Evolutionary conservation across 1,284 basidiomycete species (phyloP).

Genomic region (Ceraceosorus guamensis): DNA sequence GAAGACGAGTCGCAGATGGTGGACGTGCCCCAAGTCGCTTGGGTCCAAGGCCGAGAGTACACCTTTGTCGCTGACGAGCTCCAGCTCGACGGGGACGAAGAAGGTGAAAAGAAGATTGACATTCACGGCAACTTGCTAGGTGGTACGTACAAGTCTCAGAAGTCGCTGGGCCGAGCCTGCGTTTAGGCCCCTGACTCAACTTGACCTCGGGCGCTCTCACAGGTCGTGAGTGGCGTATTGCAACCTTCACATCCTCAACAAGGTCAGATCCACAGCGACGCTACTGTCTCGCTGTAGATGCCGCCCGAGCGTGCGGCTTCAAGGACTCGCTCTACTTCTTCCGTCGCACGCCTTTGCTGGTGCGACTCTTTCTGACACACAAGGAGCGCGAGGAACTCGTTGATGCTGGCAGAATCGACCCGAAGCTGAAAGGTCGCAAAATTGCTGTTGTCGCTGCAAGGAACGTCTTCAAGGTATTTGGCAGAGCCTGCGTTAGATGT

Average conservation of each 20-base stretch:
- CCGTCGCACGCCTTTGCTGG: conserved; percentile 75
- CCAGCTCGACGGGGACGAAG: conserved; percentile 70
- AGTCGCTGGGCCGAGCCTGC: conserved; percentile 1
- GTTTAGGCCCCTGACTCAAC: conserved; percentile 7
- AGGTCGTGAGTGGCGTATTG: conserved; percentile 81
- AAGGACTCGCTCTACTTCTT: conserved; percentile 95
- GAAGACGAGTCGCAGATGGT: not conserved
- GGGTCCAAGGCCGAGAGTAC: conserved; percentile 68
- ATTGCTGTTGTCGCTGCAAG: conserved; percentile 87
- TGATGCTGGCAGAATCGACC: conserved; percentile 72
- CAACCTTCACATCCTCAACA: conserved; percentile 73
- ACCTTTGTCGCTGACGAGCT: conserved; percentile 79
- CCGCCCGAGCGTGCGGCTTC: conserved; percentile 88
- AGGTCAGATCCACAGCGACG: conserved; percentile 69
- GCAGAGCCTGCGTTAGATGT: conserved; percentile 81
- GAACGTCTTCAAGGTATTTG: conserved; percentile 89
- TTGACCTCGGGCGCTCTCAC: conserved; percentile 4
- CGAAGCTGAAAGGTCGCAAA: conserved; percentile 78
- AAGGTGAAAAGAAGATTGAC: conserved; percentile 88
- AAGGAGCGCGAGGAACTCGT: conserved; percentile 85
- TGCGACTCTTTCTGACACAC: conserved; percentile 62
- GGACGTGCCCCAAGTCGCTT: conserved; percentile 56
- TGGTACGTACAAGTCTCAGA: conserved; percentile 55
- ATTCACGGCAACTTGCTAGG: conserved; percentile 72
- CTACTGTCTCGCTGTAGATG: conserved; percentile 95